Base-by-base conservation (phyloP, 371 early-diverging fungal genomes). In the Blakeslea trispora region DNA sequence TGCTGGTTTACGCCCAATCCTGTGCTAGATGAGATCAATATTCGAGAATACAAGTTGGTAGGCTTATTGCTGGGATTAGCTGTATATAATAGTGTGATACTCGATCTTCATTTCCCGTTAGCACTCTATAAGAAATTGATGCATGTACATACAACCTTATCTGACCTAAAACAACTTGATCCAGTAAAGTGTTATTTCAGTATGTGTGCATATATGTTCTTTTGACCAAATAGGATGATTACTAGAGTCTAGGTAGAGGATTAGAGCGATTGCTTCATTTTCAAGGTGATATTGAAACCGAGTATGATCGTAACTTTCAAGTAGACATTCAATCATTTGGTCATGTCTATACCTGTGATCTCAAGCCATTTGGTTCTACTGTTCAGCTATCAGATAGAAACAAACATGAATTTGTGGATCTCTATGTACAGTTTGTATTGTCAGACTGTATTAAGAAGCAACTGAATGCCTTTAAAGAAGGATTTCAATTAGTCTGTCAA, bases 41-140 rank as follows among this genome's bases (percentile, higher is more conserved):
- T 82, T 40, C 80, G 88, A 45, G 93, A 96, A 74, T 94, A 90
- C 63, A 87, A 88, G 45, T 83, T 96, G 52, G 85, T 94, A 3
- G 98, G 98, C 7, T 80, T 83, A 49, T 76, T 97, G 3, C 73
- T 93, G 23, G 94, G 93, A 6, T 64, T 92, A 32, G 91, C 91
- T 6, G 87, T 94, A 7, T 90, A 90, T 68, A 91, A 95, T 54
- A 81, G 82, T 44, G 90, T 85, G 28, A 87, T 88, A 40, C 66
- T 94, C 3, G 90, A 90, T 58, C 78, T 91, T 10, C 90, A 88
- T 52, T 86, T 93, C 39, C 91, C 95, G 0, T 71, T 82, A 17
- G 92, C 87, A 0, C 66, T 91, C 59, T 96, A 91, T 69, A 93
- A 93, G 63, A 95, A 91, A 77, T 68, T 97, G 19, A 81, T 93